These are phyloP conservation scores for Macadamia integrifolia DNA, from an alignment of 164 flowering plant genomes.

Conservation along the genomic window DNA sequence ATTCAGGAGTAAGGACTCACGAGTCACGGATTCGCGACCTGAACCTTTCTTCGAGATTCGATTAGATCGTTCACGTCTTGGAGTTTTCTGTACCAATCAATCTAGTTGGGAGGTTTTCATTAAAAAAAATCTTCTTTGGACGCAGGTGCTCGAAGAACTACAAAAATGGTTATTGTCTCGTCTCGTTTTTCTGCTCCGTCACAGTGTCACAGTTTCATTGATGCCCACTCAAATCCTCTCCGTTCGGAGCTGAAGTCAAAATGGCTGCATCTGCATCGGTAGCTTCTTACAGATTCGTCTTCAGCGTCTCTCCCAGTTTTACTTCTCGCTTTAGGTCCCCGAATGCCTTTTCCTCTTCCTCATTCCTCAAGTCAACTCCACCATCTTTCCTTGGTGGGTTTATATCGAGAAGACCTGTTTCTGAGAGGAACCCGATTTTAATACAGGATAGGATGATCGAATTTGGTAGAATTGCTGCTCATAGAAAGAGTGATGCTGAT, in stretches of 20 bases:
- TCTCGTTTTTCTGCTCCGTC: too few relatives aligned
- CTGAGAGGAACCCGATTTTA: neutral
- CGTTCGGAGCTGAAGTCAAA: neutral
- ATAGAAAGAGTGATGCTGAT: slow-evolving; percentile 10
- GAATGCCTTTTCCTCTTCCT: slow-evolving; percentile 11
- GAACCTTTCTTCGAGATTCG: too few relatives aligned
- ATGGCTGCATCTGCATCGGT: slow-evolving; percentile 13
- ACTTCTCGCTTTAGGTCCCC: slow-evolving; percentile 3
- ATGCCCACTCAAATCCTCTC: too few relatives aligned
- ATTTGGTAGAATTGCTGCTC: slow-evolving; percentile 17
- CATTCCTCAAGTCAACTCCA: slow-evolving; percentile 1
- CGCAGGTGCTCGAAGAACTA: too few relatives aligned
- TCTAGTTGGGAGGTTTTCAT: too few relatives aligned
- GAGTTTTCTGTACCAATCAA: too few relatives aligned
- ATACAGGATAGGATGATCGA: slow-evolving; percentile 23
- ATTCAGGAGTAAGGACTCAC: too few relatives aligned
- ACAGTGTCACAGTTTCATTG: too few relatives aligned
- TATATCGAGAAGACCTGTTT: neutral
- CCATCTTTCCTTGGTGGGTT: slow-evolving; percentile 6
- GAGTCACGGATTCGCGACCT: too few relatives aligned
- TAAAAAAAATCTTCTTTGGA: too few relatives aligned
- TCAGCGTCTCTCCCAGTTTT: slow-evolving; percentile 5
- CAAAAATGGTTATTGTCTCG: too few relatives aligned
- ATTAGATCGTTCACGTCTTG: too few relatives aligned
- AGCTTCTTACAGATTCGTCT: slow-evolving; percentile 2